A percentile compares a stretch with the other conserved stretches of the same genome.
phyloP scores from a whole-genome alignment of 192 early-diverging fungal species.

The Coemansia sp. region DNA sequence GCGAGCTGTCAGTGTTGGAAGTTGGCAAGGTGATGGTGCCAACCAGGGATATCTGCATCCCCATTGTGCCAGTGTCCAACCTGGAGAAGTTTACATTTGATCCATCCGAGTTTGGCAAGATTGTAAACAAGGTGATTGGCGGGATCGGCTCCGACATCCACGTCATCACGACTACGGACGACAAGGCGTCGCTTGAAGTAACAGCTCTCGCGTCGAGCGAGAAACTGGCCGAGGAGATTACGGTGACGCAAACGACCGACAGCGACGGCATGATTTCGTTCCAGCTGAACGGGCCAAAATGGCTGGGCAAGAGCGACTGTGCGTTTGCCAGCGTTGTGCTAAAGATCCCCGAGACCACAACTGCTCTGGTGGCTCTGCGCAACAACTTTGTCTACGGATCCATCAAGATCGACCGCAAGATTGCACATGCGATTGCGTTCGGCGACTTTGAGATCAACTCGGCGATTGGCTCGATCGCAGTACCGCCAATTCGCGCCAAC shows the following conservation, averaged over 20 bases:
- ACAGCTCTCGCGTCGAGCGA: conserved; percentile 39
- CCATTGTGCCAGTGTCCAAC: conserved; percentile 29
- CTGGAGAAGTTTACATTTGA: conserved; percentile 35
- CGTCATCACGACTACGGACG: conserved; percentile 23
- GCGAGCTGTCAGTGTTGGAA: conserved; percentile 21
- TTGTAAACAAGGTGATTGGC: conserved; percentile 34
- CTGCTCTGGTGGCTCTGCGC: conserved; percentile 23
- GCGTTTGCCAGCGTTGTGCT: conserved; percentile 43
- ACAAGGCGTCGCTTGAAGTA: conserved; percentile 31
- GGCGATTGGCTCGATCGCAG: conserved; percentile 29
- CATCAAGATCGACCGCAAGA: conserved; percentile 33
- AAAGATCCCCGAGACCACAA: conserved; percentile 27
- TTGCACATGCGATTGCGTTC: conserved; percentile 37
- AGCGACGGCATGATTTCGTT: conserved; percentile 39
- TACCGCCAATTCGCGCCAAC: conserved; percentile 33
- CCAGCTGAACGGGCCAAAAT: conserved; percentile 46
- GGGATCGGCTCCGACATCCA: conserved; percentile 44
- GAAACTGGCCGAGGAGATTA: conserved; percentile 41
- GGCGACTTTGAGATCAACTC: conserved; percentile 43
- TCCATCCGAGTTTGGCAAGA: conserved; percentile 33
- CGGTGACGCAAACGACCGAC: conserved; percentile 20
- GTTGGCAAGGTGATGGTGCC: conserved; percentile 20
- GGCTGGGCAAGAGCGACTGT: conserved; percentile 37
- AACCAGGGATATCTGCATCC: conserved; percentile 31
- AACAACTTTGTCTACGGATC: conserved; percentile 44